Percentiles rank a stretch among this genome's conserved stretches.
Evolutionary conservation across 305 asterid genomes (phyloP).

Genomic region (Lippia alba): DNA sequence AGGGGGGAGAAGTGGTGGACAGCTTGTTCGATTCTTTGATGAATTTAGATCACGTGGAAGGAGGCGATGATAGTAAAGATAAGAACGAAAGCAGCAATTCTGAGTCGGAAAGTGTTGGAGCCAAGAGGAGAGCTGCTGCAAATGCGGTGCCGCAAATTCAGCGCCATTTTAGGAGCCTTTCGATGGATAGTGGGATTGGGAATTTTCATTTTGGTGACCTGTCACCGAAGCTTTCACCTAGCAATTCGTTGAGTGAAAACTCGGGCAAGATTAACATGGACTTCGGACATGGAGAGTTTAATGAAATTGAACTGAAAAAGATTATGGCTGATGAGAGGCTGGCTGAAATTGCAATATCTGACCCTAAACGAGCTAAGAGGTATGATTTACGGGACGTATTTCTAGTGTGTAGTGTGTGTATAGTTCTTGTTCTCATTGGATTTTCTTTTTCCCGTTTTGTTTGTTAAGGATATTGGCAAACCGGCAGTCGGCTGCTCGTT

Average conservation of each 20-base stretch:
- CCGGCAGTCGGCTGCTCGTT: conserved; percentile 97
- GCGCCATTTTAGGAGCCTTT: conserved; percentile 81
- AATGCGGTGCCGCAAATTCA: conserved; percentile 53
- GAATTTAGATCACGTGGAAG: conserved; percentile 51
- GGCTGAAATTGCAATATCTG: conserved; percentile 74
- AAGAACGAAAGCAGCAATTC: conserved; percentile 44
- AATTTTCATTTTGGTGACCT: conserved; percentile 59
- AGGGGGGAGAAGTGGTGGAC: conserved; percentile 73
- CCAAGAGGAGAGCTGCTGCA: conserved; percentile 60
- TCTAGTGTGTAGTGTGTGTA: neutral
- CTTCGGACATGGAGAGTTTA: conserved; percentile 73
- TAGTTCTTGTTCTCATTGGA: neutral
- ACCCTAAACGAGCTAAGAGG: conserved; percentile 91
- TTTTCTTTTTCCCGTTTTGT: conserved; percentile 10
- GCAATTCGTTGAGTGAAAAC: conserved; percentile 58
- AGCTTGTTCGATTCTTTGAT: conserved; percentile 59
- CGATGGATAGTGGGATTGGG: conserved; percentile 83
- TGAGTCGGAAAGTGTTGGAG: conserved; percentile 50
- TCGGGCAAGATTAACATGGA: conserved; percentile 52
- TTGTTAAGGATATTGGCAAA: conserved; percentile 77
- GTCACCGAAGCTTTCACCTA: conserved; percentile 59
- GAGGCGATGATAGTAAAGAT: conserved; percentile 43
- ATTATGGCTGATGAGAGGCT: conserved; percentile 86
- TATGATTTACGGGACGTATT: conserved; percentile 21
- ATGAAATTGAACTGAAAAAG: conserved; percentile 73